These are phyloP conservation scores for Auricularia sp. DNA, from an alignment of 768 basidiomycete species.

Conservation along the genomic window DNA sequence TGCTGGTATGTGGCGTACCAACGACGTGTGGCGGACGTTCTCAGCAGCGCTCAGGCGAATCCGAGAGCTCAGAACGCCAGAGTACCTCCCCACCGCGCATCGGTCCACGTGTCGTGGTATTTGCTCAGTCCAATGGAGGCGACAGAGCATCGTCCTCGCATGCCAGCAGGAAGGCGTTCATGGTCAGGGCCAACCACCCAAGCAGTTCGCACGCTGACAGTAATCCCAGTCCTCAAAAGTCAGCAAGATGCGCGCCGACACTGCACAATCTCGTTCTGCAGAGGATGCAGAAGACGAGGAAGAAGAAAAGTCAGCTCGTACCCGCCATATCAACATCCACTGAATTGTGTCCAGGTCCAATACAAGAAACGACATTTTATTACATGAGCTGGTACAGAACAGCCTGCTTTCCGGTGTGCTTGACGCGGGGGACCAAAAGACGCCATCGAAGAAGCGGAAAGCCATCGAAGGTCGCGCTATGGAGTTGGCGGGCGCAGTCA, in stretches of 20 bases:
- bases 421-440: constrained; percentile 47
- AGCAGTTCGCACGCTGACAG: constrained; percentile 2
- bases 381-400: constrained; percentile 74
- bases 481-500: constrained; percentile 57
- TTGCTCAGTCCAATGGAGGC: constrained; percentile 27
- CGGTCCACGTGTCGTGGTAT: constrained; percentile 44
- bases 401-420: constrained; percentile 66
- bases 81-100: too few species aligned
- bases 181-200: constrained; percentile 37
- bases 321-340: neutral
- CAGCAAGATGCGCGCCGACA: constrained; percentile 40
- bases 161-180: constrained; percentile 55
- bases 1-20: neutral
- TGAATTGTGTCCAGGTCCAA: constrained; percentile 41
- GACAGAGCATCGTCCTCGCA: constrained; percentile 20
- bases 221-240: constrained; percentile 63
- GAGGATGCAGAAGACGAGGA: constrained; percentile 12
- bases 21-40: too few species aligned
- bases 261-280: constrained; percentile 7
- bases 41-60: too few species aligned
- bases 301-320: constrained; percentile 15
- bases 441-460: constrained; percentile 58
- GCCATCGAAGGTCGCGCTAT: constrained; percentile 69
- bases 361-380: constrained; percentile 62
- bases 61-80: too few species aligned